Evolutionary conservation across 345 rosid genomes (phyloP).

Genomic region (Eucalyptus tenuipes): DNA sequence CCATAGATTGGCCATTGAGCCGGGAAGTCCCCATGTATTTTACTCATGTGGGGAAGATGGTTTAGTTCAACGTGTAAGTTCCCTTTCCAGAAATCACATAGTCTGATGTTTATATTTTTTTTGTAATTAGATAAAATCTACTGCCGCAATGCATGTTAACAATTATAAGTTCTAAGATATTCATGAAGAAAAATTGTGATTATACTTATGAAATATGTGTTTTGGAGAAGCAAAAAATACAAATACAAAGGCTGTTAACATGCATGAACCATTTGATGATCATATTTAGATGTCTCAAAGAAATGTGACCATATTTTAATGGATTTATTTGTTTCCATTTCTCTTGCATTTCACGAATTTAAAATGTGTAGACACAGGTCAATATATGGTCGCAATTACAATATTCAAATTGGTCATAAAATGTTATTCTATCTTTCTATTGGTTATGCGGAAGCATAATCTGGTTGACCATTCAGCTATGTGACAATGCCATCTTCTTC

Average conservation of each 20-base stretch:
- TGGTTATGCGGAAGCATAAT: not conserved
- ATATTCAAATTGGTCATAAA: not conserved
- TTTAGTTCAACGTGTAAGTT: constrained; percentile 78
- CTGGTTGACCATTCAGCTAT: not conserved
- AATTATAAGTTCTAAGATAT: not conserved
- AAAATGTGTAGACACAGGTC: not conserved
- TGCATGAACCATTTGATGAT: not conserved
- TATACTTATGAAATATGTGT: not conserved
- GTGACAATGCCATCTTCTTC: not conserved
- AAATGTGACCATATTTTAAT: not conserved
- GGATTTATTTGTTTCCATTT: not conserved
- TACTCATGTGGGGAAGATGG: constrained; percentile 97
- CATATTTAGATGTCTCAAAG: not conserved
- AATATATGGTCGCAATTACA: not conserved
- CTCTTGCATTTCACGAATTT: not conserved
- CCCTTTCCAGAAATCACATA: not conserved
- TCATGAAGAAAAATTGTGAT: not conserved
- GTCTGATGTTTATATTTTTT: not conserved
- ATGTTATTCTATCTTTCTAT: not conserved
- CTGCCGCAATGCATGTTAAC: not conserved
- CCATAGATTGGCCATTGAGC: constrained; percentile 81
- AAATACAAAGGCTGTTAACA: not conserved
- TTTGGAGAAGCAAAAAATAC: not conserved
- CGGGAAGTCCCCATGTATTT: constrained; percentile 74
- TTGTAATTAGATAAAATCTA: not conserved